Evolutionary conservation across 2,329 filamentous ascomycete genomes (phyloP), one percentile per base, ranked within the genome.

Genomic region (Fusarium guadeloupense): DNA sequence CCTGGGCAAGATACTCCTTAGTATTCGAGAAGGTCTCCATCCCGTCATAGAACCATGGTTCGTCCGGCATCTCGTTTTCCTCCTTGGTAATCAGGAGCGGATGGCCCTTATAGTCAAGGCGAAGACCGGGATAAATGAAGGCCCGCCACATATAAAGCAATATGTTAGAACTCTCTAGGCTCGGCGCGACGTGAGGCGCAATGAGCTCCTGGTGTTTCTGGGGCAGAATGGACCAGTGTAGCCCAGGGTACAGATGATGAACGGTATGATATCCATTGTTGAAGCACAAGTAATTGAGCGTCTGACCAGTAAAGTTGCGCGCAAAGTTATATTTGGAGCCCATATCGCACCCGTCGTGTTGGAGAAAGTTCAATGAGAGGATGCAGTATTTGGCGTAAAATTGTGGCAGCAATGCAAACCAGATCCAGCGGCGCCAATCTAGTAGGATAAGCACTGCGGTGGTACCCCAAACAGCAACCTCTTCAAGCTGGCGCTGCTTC

Each of bases 301-400:
- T 35, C 2, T 13, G 17, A 2, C 54, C 54, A 0, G 54, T 58
- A 2, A 58, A 58, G 3, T 58, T 58, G 4, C 54, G 53, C 2
- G 54, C 54, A 13, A 58, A 58, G 54, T 58, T 58, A 6, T 58
- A 58, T 16, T 33, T 58, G 9, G 54, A 58, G 28, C 19, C 53
- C 54, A 58, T 58, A 2, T 58, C 53, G 44, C 54, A 58, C 2
- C 54, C 54, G 7, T 58, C 54, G 14, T 58, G 54, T 8, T 58
- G 54, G 0, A 58, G 53, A 3, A 58, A 58, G 33, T 58, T 58
- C 19, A 58, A n/a, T 1, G 54, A 58, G 0, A 58, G 45, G 1
- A 58, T 58, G 19, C 54, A 58, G 6, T 58, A 58, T 9, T 58
- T 58, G 1, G 53, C 54, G 8, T 58, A 58, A 10, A 58, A 58